Percentiles rank a stretch among this genome's conserved stretches.
phyloP scores from a whole-genome alignment of 176 grass and related monocot species.

The Dactylis glomerata region DNA sequence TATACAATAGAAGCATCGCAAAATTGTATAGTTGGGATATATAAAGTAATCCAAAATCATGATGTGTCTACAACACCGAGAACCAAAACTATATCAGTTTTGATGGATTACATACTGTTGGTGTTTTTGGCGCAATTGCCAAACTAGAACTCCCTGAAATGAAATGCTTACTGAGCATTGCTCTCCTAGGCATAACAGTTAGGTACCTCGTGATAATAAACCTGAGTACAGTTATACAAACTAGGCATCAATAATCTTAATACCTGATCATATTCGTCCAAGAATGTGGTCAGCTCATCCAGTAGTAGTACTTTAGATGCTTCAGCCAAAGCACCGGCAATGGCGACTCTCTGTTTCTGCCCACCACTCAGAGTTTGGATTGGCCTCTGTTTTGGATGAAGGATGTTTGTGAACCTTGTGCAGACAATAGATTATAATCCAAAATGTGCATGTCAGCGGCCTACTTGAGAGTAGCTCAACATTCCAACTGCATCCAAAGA shows the following conservation, averaged over 20 bases:
- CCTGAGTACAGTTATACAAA: background rate
- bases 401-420: constrained; percentile 38
- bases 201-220: no score
- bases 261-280: constrained; percentile 97
- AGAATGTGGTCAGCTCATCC: constrained; percentile 91
- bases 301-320: constrained; percentile 76
- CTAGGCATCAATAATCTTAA: background rate
- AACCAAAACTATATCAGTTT: background rate
- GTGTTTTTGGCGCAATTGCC: background rate
- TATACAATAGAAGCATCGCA: background rate
- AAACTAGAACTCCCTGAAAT: background rate
- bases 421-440: constrained; percentile 46
- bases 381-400: constrained; percentile 75
- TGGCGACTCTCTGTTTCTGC: constrained; percentile 98
- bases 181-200: no score
- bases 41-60: background rate
- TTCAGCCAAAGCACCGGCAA: constrained; percentile 95
- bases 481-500: constrained; percentile 73
- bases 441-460: constrained; percentile 40
- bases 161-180: background rate
- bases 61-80: background rate
- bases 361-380: constrained; percentile 93
- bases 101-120: background rate
- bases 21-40: background rate
- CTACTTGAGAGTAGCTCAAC: constrained; percentile 85